Conservation (phyloP, 495 filamentous ascomycete species). For the Aspergillus biplanus region DNA sequence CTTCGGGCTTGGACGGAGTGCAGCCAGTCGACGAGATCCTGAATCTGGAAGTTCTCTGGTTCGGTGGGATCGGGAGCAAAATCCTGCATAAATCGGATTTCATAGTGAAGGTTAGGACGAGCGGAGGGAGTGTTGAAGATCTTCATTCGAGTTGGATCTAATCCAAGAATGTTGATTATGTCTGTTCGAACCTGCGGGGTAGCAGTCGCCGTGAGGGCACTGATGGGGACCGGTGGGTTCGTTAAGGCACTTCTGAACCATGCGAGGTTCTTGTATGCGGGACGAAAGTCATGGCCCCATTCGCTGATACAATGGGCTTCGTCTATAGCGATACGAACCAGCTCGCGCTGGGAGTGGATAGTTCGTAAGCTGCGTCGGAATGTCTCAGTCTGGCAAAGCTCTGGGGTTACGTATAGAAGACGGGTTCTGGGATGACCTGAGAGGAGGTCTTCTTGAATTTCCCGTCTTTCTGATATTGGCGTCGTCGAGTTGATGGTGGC, state of each 20-base stretch:
- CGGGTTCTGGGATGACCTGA: slow-evolving; percentile 84
- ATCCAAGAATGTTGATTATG: slow-evolving; percentile 72
- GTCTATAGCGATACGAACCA: slow-evolving; percentile 85
- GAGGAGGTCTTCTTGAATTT: slow-evolving; percentile 77
- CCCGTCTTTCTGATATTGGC: slow-evolving; percentile 59
- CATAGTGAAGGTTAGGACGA: slow-evolving; percentile 87
- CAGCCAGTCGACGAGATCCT: slow-evolving; percentile 76
- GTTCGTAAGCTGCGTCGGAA: slow-evolving; percentile 75
- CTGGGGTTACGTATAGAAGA: slow-evolving; percentile 91
- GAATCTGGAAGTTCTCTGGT: slow-evolving; percentile 52
- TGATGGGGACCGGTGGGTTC: slow-evolving; percentile 85
- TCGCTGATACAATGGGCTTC: slow-evolving; percentile 97
- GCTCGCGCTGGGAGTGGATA: slow-evolving; percentile 79
- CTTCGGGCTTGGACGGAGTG: slow-evolving; percentile 69
- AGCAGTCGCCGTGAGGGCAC: slow-evolving; percentile 89
- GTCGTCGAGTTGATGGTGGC: slow-evolving; percentile 87
- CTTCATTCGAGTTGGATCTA: slow-evolving; percentile 64
- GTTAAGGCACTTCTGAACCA: slow-evolving; percentile 79
- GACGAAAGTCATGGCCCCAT: slow-evolving; percentile 98
- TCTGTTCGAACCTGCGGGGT: slow-evolving; percentile 78
- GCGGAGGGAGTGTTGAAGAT: slow-evolving; percentile 80
- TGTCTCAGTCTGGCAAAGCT: slow-evolving; percentile 75
- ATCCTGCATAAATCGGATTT: slow-evolving; percentile 81
- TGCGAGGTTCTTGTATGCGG: slow-evolving; percentile 82
- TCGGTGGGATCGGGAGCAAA: slow-evolving; percentile 32